A percentile compares a stretch with the other conserved stretches of the same genome.
These are phyloP conservation scores for Dothistroma septosporum DNA, from an alignment of 2,329 filamentous ascomycete species.

Conservation along the genomic window DNA sequence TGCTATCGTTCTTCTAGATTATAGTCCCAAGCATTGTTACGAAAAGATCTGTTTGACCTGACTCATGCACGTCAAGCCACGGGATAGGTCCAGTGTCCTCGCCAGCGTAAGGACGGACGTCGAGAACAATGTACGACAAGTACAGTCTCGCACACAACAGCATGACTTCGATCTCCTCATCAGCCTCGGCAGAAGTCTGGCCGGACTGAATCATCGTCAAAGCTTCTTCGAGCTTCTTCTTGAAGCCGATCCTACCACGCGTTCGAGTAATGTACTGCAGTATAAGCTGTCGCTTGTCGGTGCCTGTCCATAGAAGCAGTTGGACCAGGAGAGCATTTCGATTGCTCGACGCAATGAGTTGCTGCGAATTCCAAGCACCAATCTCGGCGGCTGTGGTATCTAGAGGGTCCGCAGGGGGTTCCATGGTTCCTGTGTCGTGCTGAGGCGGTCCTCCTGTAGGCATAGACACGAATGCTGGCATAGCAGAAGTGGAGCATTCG, in stretches of 20 bases:
- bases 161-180: not conserved
- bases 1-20: not conserved
- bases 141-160: not conserved
- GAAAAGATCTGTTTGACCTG: not conserved
- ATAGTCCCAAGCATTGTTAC: not conserved
- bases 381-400: not conserved
- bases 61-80: not conserved
- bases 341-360: not conserved
- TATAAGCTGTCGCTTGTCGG: not conserved
- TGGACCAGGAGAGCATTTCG: not conserved
- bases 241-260: not conserved
- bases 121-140: not conserved
- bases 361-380: not conserved
- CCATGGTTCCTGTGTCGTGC: not conserved
- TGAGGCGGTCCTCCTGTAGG: too few species aligned
- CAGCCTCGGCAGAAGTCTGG: not conserved
- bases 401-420: not conserved
- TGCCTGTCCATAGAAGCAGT: not conserved
- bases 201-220: not conserved
- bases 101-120: not conserved
- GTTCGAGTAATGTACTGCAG: not conserved
- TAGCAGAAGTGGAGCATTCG: too few species aligned
- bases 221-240: not conserved
- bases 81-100: not conserved
- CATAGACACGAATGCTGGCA: too few species aligned